Evolutionary conservation across 305 asterid genomes (phyloP), one percentile per base, ranked within the genome.

Genomic region (Euphrasia arctica): DNA sequence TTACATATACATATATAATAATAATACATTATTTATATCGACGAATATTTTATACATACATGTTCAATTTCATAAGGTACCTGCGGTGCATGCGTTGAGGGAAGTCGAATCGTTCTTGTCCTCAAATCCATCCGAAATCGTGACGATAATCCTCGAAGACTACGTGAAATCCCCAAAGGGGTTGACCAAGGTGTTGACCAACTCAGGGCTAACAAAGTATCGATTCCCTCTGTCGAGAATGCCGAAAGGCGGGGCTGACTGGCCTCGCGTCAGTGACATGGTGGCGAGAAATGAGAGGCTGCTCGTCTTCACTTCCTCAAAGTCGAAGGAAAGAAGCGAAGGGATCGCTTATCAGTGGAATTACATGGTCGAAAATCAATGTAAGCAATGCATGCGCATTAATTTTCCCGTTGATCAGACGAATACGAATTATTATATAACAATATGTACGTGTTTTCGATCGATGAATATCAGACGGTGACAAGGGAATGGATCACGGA

Each of bases 341-440:
- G 88, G 96, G 31, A 88, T 91, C 51, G 97, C 97, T 14, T 81
- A 84, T 63, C 97, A 91, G 41, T 91, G 97, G 97, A 91, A 87
- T 70, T 91, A 86, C 87, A 88, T 91, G 96, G 96, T 91, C 6
- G 96, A 91, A 75, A 90, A 83, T 49, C 91, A 86, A 50, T 90
- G 97, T 88, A 72, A 58, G 59, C 60, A 15, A 6, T 5, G 22
- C 22, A 18, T 18, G 22, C 22, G 22, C 22, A 18, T 18, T 18
- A 18, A 18, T 18, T 18, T 18, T 18, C 22, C 22, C 22, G 22
- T 18, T 18, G 22, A 18, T 18, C 22, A 18, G 22, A 18, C 22
- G 22, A 18, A 18, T 18, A 18, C 22, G 22, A 18, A 18, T 18
- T 18, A 18, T 18, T 18, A 18, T 18, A 18, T 18, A 18, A 18